phyloP scores from a whole-genome alignment of 2,329 filamentous ascomycete genomes.

The Xylariaceae sp. region DNA sequence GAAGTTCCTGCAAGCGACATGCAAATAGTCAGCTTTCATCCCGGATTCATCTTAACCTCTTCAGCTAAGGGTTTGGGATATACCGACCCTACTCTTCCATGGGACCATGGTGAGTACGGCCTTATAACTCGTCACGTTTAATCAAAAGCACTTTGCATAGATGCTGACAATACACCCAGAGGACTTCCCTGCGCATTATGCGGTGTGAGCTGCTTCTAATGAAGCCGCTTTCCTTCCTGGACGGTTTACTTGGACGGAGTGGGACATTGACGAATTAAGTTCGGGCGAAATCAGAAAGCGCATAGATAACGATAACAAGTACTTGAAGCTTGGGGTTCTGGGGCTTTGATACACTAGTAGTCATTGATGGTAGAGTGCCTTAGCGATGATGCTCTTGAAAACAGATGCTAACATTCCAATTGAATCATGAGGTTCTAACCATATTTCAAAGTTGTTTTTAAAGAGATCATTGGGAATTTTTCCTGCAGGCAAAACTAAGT shows the following conservation, averaged over 20 bases:
- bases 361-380: no score
- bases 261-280: neutral
- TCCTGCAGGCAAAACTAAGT: no score
- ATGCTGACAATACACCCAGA: conserved; percentile 8
- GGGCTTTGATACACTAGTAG: no score
- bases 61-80: neutral
- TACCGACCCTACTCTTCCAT: neutral
- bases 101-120: neutral
- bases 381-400: no score
- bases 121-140: neutral
- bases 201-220: conserved; percentile 6
- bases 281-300: neutral
- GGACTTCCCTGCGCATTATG: neutral
- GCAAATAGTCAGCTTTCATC: conserved; percentile 7
- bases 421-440: no score
- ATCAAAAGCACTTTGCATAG: neutral
- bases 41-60: conserved; percentile 1
- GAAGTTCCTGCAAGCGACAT: neutral
- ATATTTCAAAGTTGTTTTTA: no score
- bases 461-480: no score
- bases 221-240: conserved; percentile 8
- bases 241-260: neutral
- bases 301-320: neutral
- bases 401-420: no score
- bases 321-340: no score